These are phyloP conservation scores for Colletotrichum gigasporum DNA, from an alignment of 2,329 filamentous ascomycete species.

Conservation along the genomic window DNA sequence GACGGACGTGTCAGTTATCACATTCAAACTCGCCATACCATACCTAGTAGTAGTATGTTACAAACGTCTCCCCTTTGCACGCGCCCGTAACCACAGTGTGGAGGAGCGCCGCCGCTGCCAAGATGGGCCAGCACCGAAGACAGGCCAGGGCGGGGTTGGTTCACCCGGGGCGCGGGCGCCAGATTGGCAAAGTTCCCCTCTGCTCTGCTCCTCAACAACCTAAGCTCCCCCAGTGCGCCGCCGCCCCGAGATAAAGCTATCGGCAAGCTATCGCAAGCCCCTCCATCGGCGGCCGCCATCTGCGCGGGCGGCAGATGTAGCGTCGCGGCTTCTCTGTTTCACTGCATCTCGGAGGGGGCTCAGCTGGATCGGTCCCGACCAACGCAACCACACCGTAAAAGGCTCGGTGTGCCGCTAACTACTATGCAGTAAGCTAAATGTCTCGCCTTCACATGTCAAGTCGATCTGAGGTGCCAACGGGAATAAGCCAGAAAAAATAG, in stretches of 20 bases:
- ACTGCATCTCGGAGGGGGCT: slow-evolving; percentile 4
- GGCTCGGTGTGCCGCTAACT: not conserved
- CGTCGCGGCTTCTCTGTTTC: not conserved
- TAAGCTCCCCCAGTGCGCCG: too few species aligned
- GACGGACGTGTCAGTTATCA: too few species aligned
- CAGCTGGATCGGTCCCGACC: not conserved
- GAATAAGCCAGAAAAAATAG: not conserved
- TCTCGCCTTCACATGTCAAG: slow-evolving; percentile 1
- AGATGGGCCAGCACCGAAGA: too few species aligned
- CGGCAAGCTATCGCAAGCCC: slow-evolving; percentile 1
- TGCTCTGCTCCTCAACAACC: too few species aligned
- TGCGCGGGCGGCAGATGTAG: not conserved
- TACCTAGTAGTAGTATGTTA: too few species aligned
- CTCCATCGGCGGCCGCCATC: not conserved
- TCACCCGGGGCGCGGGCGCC: not conserved
- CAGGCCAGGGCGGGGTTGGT: too few species aligned
- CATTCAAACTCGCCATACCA: too few species aligned
- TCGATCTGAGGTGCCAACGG: not conserved
- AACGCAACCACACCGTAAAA: not conserved
- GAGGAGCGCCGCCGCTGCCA: too few species aligned
- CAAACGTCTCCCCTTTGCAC: too few species aligned
- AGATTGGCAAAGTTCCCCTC: not conserved
- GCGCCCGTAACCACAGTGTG: too few species aligned
- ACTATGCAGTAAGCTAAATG: too few species aligned
- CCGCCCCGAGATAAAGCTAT: not conserved